Evolutionary conservation across 257 asterid species (phyloP), one percentile per base, ranked within the genome.

Genomic region (Forsythia viridissima): DNA sequence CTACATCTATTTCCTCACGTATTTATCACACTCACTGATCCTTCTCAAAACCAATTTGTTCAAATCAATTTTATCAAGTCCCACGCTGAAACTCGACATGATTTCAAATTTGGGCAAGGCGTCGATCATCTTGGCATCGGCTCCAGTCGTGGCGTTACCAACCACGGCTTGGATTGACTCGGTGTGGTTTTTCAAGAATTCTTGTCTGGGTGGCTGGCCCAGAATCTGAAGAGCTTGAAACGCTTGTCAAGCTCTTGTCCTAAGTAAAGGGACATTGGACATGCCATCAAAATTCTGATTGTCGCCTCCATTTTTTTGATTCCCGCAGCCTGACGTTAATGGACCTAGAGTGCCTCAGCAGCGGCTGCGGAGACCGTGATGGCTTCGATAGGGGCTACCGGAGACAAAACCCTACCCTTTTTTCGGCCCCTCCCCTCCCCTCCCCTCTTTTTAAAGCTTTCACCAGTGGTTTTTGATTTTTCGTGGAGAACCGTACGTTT

Each of bases 61-160:
- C 84, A 93, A 63, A 82, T 93, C 94, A 82, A 93, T 92, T 44
- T 86, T 93, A 72, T 93, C 98, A 61, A 88, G 83, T 1, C 98
- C 98, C 8, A 93, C 94, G 79, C 96, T 90, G 83, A 75, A 90
- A 73, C 79, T 88, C 52, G 97, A 85, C 59, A 93, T 92, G 72
- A 93, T 92, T 44, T 91, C 92, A 84, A 93, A 84, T 61, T 85
- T 81, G 46, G 96, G 92, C 43, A 89, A 86, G 51, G 92, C 81
- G 18, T 86, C 91, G 38, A 92, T 87, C 52, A 91, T 84, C 59
- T 81, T 84, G 2, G 96, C 70, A 38, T 89, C 96, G 73, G 94
- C 95, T 61, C 97, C 95, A 8, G 77, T 39, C 36, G 67, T 75
- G 46, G 95, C 78, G 84, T 80, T 84, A 6, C 91, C 93, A 0